These are phyloP conservation scores for Rhodamnia argentea DNA, from an alignment of 345 rosid genomes.

Conservation along the genomic window DNA sequence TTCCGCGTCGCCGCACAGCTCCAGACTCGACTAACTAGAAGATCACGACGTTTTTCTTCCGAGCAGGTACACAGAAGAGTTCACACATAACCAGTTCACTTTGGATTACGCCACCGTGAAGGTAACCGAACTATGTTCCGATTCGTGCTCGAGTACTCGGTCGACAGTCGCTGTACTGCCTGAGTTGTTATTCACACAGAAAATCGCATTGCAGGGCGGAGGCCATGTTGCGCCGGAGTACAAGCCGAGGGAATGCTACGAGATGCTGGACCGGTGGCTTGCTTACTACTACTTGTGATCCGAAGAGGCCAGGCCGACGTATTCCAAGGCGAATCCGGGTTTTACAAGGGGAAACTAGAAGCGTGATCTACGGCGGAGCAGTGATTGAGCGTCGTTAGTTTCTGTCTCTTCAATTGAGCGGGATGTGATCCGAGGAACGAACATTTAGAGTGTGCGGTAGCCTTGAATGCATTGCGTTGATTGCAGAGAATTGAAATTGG, in stretches of 20 bases:
- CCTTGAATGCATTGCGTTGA: too few relatives aligned
- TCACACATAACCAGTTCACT: neutral
- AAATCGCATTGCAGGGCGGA: constrained; percentile 6
- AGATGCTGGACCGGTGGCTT: constrained; percentile 12
- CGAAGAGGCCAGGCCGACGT: neutral
- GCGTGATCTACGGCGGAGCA: accelerated
- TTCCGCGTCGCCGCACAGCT: neutral
- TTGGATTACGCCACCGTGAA: constrained; percentile 8
- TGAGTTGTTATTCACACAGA: neutral
- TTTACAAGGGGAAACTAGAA: neutral
- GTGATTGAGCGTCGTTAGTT: too few relatives aligned
- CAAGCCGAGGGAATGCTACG: constrained; percentile 15
- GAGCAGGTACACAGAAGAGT: constrained; percentile 16
- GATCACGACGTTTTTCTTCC: neutral
- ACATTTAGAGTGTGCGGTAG: too few relatives aligned
- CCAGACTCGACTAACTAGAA: neutral
- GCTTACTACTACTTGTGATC: neutral
- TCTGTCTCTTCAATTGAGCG: too few relatives aligned
- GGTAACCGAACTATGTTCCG: neutral
- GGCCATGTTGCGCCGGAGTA: constrained; percentile 23
- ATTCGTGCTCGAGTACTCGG: neutral
- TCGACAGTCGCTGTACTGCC: neutral
- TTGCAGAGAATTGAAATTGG: too few relatives aligned
- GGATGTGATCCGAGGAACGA: too few relatives aligned
- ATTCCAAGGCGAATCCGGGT: neutral